Evolutionary conservation across 768 basidiomycete genomes (phyloP).

Genomic region (Lactifluus rugatus): DNA sequence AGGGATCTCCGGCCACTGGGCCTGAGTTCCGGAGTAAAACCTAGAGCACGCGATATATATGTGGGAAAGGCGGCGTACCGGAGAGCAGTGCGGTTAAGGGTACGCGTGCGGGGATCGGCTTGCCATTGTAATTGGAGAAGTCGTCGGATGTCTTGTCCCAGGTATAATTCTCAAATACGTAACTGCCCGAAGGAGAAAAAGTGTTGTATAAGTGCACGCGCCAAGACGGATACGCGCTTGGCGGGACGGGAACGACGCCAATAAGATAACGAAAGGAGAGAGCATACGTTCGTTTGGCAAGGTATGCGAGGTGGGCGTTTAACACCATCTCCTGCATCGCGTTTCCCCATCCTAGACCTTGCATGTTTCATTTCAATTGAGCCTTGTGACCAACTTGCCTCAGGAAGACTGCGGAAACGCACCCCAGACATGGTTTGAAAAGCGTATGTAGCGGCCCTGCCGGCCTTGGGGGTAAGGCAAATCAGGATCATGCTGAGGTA

Average conservation of each 20-base stretch:
- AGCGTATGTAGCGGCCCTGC: constrained; percentile 14
- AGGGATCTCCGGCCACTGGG: constrained; percentile 33
- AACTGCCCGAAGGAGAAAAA: constrained; percentile 21
- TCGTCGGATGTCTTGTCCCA: constrained; percentile 38
- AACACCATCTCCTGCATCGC: constrained; percentile 28
- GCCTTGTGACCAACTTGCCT: not conserved
- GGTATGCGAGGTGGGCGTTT: constrained; percentile 18
- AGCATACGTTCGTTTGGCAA: constrained; percentile 39
- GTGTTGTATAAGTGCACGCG: too few relatives aligned
- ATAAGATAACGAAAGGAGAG: not conserved
- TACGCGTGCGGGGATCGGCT: constrained; percentile 41
- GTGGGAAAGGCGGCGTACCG: constrained; percentile 34
- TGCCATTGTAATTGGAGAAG: constrained; percentile 36
- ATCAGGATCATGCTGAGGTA: constrained; percentile 12
- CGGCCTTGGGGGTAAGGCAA: constrained; percentile 16
- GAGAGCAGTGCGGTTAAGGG: constrained; percentile 47
- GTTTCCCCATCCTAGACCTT: constrained; percentile 56
- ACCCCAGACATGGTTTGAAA: constrained; percentile 13
- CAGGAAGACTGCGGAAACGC: not conserved
- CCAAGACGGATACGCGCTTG: too few relatives aligned
- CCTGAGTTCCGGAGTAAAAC: constrained; percentile 21
- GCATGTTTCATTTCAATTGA: not conserved
- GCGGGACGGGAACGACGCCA: too few relatives aligned
- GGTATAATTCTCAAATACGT: constrained; percentile 50
- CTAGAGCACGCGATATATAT: not conserved